These are phyloP conservation scores for Candida yuanshanica DNA, from an alignment of 805 yeast species.

Conservation along the genomic window DNA sequence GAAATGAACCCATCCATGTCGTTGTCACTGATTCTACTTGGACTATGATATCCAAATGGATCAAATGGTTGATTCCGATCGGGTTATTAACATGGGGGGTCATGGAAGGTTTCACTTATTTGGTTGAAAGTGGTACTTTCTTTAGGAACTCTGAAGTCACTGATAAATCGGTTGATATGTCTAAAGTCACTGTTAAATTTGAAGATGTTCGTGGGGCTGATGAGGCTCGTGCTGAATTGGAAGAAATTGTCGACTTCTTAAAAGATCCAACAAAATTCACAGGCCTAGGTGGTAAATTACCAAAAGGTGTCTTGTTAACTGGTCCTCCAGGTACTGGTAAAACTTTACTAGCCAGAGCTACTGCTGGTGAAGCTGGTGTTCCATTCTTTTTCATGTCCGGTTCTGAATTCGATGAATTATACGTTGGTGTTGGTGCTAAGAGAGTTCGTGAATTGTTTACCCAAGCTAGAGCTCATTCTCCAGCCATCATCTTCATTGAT, in stretches of 20 bases:
- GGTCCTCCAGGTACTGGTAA: slow-evolving; percentile 99
- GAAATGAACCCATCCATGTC: slow-evolving; percentile 88
- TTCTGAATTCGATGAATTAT: slow-evolving; percentile 94
- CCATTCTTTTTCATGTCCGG: slow-evolving; percentile 99
- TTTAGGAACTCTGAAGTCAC: slow-evolving; percentile 67
- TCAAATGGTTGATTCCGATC: slow-evolving; percentile 81
- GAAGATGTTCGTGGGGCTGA: slow-evolving; percentile 96
- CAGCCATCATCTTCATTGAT: slow-evolving; percentile 95
- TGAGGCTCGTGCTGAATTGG: slow-evolving; percentile 95
- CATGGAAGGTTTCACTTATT: slow-evolving; percentile 68
- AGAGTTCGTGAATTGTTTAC: slow-evolving; percentile 90
- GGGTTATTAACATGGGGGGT: slow-evolving; percentile 77
- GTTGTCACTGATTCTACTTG: slow-evolving; percentile 80
- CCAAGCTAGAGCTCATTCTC: slow-evolving; percentile 92
- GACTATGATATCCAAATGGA: slow-evolving; percentile 76
- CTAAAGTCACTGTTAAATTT: slow-evolving; percentile 81
- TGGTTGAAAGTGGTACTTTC: slow-evolving; percentile 79
- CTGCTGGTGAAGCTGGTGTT: slow-evolving; percentile 99
- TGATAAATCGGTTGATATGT: slow-evolving; percentile 77
- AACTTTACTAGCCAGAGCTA: slow-evolving; percentile 92
- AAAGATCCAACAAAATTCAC: slow-evolving; percentile 96
- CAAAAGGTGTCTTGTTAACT: slow-evolving; percentile 92
- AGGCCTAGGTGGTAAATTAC: slow-evolving; percentile 93
- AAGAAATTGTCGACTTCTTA: slow-evolving; percentile 95
- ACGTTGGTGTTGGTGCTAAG: slow-evolving; percentile 99